Evolutionary conservation across 2,329 filamentous ascomycete species (phyloP).

Genomic region (Fusarium mexicanum): DNA sequence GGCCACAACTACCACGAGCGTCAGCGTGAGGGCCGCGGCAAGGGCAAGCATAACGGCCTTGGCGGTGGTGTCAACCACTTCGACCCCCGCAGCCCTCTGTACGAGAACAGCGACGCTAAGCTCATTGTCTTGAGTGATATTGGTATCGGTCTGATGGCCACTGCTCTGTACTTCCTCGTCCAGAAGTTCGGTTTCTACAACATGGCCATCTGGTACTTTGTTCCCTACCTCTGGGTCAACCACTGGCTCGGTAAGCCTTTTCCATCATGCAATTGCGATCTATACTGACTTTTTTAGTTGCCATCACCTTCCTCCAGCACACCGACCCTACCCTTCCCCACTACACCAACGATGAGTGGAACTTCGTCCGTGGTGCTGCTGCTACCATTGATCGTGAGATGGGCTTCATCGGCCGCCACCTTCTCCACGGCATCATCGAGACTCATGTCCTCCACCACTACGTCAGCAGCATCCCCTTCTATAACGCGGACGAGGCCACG

Average conservation of each 20-base stretch:
- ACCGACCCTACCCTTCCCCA: slow-evolving; percentile 94
- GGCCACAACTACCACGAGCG: slow-evolving; percentile 94
- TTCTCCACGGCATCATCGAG: slow-evolving; percentile 96
- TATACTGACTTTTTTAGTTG: slow-evolving; percentile 68
- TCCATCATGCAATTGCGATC: background rate
- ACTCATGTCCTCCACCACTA: slow-evolving; percentile 99
- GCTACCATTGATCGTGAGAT: slow-evolving; percentile 98
- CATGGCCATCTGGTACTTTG: slow-evolving; percentile 91
- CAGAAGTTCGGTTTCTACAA: slow-evolving; percentile 85
- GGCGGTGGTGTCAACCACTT: slow-evolving; percentile 94
- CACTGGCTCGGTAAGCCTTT: slow-evolving; percentile 90
- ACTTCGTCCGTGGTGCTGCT: slow-evolving; percentile 90
- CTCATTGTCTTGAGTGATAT: slow-evolving; percentile 88
- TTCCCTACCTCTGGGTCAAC: slow-evolving; percentile 98
- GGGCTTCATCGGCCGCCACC: slow-evolving; percentile 89
- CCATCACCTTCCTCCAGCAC: slow-evolving; percentile 97
- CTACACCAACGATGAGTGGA: slow-evolving; percentile 89
- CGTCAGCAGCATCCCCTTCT: slow-evolving; percentile 94
- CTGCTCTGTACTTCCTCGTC: slow-evolving; percentile 73
- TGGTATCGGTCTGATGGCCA: slow-evolving; percentile 72
- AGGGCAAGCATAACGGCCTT: slow-evolving; percentile 88
- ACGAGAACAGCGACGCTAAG: slow-evolving; percentile 89
- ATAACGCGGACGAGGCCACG: slow-evolving; percentile 92
- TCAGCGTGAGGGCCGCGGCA: slow-evolving; percentile 91
- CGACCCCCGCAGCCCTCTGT: slow-evolving; percentile 85